phyloP scores from a whole-genome alignment of 1,284 basidiomycete genomes.

The Ustilago loliicola region DNA sequence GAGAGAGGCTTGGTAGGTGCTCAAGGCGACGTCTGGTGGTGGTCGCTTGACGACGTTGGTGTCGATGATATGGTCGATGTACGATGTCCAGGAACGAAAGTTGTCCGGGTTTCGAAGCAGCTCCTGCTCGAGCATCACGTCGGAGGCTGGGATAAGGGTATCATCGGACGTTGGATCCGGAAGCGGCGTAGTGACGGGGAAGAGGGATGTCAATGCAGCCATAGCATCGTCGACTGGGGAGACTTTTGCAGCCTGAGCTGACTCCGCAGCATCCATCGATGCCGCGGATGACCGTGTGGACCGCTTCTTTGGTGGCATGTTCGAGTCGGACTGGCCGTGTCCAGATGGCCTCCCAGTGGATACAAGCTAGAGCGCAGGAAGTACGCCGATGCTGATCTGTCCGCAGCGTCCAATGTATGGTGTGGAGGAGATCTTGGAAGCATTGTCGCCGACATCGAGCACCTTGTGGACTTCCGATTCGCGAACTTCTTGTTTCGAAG shows the following conservation, averaged over 20 bases:
- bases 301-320: constrained; percentile 38
- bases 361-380: neutral
- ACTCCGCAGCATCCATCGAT: constrained; percentile 5
- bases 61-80: constrained; percentile 84
- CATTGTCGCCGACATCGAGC: neutral
- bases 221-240: constrained; percentile 28
- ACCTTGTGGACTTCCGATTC: constrained; percentile 34
- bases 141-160: constrained; percentile 80
- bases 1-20: constrained; percentile 71
- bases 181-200: constrained; percentile 86
- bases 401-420: neutral
- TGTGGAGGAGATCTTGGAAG: constrained; percentile 6
- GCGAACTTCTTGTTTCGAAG: constrained; percentile 28
- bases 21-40: constrained; percentile 68
- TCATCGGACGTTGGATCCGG: constrained; percentile 85
- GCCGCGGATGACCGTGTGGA: constrained; percentile 17
- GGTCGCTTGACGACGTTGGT: constrained; percentile 73
- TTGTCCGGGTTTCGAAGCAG: constrained; percentile 92
- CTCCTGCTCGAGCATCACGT: constrained; percentile 92
- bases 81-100: constrained; percentile 90
- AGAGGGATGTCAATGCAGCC: constrained; percentile 67
- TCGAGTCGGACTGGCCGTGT: neutral
- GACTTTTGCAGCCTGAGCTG: constrained; percentile 1
- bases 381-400: neutral
- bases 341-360: neutral